These are phyloP conservation scores for Kappamyces sp. DNA, from an alignment of 192 early-diverging fungal species.

Conservation along the genomic window DNA sequence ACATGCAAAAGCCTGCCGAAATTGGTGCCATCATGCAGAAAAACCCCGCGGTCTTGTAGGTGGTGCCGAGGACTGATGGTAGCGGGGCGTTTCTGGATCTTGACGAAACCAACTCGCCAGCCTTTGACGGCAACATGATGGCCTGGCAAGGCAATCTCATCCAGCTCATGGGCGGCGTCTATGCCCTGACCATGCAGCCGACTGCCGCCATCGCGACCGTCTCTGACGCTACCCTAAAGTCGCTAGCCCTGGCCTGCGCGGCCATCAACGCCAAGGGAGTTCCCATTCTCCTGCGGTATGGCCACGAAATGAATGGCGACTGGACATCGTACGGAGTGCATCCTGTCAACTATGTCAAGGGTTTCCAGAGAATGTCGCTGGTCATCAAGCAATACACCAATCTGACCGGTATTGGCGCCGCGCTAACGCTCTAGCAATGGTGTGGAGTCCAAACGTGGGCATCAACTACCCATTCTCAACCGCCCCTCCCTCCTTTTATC, in stretches of 20 bases:
- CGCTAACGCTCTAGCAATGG: conserved; percentile 26
- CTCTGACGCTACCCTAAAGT: conserved; percentile 19
- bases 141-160: too few relatives aligned
- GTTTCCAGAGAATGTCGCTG: conserved; percentile 26
- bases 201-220: conserved; percentile 9
- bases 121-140: too few relatives aligned
- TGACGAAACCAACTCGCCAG: too few relatives aligned
- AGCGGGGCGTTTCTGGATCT: too few relatives aligned
- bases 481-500: too few relatives aligned
- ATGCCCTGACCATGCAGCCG: too few relatives aligned
- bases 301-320: conserved; percentile 47
- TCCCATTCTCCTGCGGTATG: conserved; percentile 36
- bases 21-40: too few relatives aligned
- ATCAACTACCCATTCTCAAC: conserved; percentile 31
- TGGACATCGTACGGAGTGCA: conserved; percentile 26
- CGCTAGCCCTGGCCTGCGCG: conserved; percentile 13
- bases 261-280: conserved; percentile 29
- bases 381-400: conserved; percentile 29
- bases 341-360: conserved; percentile 19
- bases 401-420: conserved; percentile 25
- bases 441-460: conserved; percentile 44
- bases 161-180: too few relatives aligned
- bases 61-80: too few relatives aligned
- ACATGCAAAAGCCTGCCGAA: too few relatives aligned
- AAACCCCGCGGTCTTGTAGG: too few relatives aligned